These are phyloP conservation scores for Xerocomus minutiporus DNA, from an alignment of 1,284 basidiomycete genomes.

Conservation along the genomic window DNA sequence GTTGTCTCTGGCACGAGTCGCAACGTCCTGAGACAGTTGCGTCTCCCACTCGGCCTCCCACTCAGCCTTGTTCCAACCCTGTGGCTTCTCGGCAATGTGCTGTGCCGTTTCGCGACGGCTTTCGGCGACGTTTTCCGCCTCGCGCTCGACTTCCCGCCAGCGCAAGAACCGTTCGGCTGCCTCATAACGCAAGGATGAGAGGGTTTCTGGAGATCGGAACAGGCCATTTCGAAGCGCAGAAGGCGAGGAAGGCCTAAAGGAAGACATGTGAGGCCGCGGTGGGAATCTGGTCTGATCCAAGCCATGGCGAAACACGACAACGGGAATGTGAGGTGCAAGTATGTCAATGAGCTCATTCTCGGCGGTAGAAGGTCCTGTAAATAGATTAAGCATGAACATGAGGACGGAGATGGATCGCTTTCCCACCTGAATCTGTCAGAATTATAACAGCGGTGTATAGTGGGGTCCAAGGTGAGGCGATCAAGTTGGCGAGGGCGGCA, in stretches of 20 bases:
- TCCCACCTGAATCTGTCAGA: conserved; percentile 45
- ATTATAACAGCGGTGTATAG: conserved; percentile 57
- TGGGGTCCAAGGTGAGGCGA: conserved; percentile 51
- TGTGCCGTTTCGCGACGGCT: conserved; percentile 26
- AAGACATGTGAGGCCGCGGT: conserved; percentile 40
- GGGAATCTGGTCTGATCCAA: conserved; percentile 29
- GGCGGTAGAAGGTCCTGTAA: conserved; percentile 29
- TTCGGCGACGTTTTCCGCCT: conserved; percentile 36
- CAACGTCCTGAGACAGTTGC: conserved; percentile 54
- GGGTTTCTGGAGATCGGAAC: conserved; percentile 56
- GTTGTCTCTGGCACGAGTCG: conserved; percentile 38
- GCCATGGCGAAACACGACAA: conserved; percentile 47
- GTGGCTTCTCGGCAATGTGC: conserved; percentile 21
- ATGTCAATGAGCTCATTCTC: conserved; percentile 48
- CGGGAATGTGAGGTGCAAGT: conserved; percentile 53
- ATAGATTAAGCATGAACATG: not conserved
- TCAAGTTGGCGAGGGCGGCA: conserved; percentile 44
- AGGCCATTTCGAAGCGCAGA: conserved; percentile 52
- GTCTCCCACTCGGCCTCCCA: conserved; percentile 65
- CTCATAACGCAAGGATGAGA: conserved; percentile 54
- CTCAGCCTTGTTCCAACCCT: conserved; percentile 51
- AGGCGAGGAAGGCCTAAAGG: conserved; percentile 49
- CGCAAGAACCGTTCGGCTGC: conserved; percentile 64
- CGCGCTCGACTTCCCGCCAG: conserved; percentile 63
- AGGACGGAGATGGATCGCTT: not conserved